These are phyloP conservation scores for Leavenworthia alabamica DNA, from an alignment of 345 rosid species.

Conservation along the genomic window DNA sequence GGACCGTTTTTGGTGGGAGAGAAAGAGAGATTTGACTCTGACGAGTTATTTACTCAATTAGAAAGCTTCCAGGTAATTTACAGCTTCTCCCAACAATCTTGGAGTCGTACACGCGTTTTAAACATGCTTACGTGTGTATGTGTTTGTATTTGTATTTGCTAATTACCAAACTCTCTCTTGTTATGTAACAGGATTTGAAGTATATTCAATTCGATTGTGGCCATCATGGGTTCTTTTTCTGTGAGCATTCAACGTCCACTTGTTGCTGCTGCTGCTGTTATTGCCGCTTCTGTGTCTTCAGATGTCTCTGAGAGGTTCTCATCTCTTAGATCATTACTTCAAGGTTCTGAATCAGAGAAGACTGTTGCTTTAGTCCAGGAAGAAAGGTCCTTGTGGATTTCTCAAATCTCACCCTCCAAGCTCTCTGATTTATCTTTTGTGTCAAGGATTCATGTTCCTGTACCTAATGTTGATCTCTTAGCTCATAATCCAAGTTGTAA, in stretches of 20 bases:
- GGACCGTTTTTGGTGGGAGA: background rate
- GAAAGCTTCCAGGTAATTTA: conserved; percentile 26
- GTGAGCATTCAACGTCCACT: conserved; percentile 82
- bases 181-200: conserved; percentile 19
- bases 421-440: conserved; percentile 55
- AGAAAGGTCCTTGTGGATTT: conserved; percentile 46
- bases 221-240: conserved; percentile 64
- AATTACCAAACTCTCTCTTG: background rate
- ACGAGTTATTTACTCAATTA: conserved; percentile 10
- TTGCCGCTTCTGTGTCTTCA: conserved; percentile 66
- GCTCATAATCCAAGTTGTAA: conserved; percentile 29
- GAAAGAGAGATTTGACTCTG: conserved; percentile 15
- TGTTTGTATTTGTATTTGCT: background rate
- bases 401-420: conserved; percentile 53
- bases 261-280: conserved; percentile 70
- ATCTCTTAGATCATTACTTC: conserved; percentile 33
- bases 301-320: conserved; percentile 56
- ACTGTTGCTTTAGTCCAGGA: conserved; percentile 33
- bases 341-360: conserved; percentile 33
- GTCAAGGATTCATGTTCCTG: conserved; percentile 45
- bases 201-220: conserved; percentile 6
- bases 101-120: conserved; percentile 19
- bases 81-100: conserved; percentile 6
- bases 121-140: conserved; percentile 3
- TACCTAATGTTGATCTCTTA: conserved; percentile 47